These are phyloP conservation scores for Hypoxylon rickii DNA, from an alignment of 495 filamentous ascomycete species.

Conservation along the genomic window DNA sequence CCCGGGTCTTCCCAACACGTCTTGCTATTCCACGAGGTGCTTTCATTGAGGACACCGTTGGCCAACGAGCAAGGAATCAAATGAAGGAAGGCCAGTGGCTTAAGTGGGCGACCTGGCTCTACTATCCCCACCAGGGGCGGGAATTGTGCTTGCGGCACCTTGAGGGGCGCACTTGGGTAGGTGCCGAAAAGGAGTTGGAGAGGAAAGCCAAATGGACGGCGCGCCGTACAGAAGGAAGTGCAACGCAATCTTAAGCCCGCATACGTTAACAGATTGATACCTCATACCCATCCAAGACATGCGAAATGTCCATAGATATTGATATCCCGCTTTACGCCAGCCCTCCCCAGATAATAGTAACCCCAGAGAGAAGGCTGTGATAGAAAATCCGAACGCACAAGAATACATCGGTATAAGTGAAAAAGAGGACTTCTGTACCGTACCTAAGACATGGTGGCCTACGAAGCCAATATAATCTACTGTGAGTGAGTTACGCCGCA, in stretches of 20 bases:
- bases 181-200: slow-evolving; percentile 37
- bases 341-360: no score
- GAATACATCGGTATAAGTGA: no score
- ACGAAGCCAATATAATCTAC: background rate
- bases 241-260: background rate
- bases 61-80: slow-evolving; percentile 50
- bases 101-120: slow-evolving; percentile 55
- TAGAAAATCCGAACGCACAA: no score
- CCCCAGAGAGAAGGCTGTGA: no score
- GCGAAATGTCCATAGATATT: no score
- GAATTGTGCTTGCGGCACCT: slow-evolving; percentile 47
- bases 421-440: no score
- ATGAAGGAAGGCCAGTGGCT: slow-evolving; percentile 53
- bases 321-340: no score
- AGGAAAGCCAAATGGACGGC: slow-evolving; percentile 26
- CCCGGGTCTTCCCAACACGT: slow-evolving; percentile 47
- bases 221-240: slow-evolving; percentile 6
- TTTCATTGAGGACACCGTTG: slow-evolving; percentile 54
- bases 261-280: background rate
- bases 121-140: slow-evolving; percentile 49
- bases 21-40: slow-evolving; percentile 46
- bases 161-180: slow-evolving; percentile 50
- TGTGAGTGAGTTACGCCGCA: slow-evolving; percentile 2
- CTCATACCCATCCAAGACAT: no score
- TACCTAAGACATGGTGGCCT: no score